A percentile compares a stretch with the other conserved stretches of the same genome.
phyloP scores from a whole-genome alignment of 805 yeast genomes.

The Barnettozyma pratensis region DNA sequence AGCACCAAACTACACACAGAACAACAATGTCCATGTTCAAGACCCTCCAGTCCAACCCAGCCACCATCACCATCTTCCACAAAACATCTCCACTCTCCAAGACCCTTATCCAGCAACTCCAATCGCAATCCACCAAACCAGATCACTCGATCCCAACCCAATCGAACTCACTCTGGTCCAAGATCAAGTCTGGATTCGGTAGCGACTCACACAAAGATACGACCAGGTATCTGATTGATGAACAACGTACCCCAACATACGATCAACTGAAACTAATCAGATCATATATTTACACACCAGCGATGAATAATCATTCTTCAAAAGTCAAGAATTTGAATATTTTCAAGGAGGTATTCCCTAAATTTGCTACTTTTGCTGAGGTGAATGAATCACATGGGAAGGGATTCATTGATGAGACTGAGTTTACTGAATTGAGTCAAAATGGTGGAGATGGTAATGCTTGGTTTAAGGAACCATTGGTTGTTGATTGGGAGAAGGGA shows the following conservation, averaged over 20 bases:
- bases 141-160: neutral
- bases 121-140: conserved; percentile 3
- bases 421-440: conserved; percentile 13
- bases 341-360: conserved; percentile 20
- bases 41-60: conserved; percentile 39
- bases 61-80: conserved; percentile 41
- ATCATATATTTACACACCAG: conserved; percentile 10
- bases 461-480: conserved; percentile 39
- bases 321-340: conserved; percentile 8
- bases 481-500: conserved; percentile 61
- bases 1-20: neutral
- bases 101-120: conserved; percentile 3
- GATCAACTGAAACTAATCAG: conserved; percentile 22
- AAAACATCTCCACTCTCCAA: conserved; percentile 15
- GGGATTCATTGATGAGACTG: conserved; percentile 9
- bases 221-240: conserved; percentile 1
- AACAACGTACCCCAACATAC: conserved; percentile 18
- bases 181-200: conserved; percentile 15
- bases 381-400: conserved; percentile 5
- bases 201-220: conserved; percentile 8
- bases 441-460: neutral
- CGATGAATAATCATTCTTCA: conserved; percentile 2
- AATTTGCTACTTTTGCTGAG: conserved; percentile 11
- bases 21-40: conserved; percentile 39
- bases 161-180: conserved; percentile 15